These are phyloP conservation scores for Cynanchum wilfordii DNA, from an alignment of 257 asterid genomes.

Conservation along the genomic window DNA sequence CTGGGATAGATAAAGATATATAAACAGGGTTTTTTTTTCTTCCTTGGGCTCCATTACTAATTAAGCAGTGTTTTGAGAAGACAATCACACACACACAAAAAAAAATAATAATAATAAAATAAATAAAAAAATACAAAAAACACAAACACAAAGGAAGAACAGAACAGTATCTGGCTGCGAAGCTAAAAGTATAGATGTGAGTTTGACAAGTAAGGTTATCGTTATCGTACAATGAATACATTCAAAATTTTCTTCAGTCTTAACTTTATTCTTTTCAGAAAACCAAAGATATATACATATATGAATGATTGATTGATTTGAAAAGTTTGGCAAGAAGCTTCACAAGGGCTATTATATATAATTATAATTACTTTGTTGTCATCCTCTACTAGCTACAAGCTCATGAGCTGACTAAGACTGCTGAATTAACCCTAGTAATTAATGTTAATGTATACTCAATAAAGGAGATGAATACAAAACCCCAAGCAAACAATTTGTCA, in stretches of 20 bases:
- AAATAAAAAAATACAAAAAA: background rate
- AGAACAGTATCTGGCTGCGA: background rate
- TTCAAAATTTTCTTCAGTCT: background rate
- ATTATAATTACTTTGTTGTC: too few species aligned
- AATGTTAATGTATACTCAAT: too few species aligned
- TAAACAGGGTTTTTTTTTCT: background rate
- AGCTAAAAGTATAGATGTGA: background rate
- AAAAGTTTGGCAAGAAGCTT: background rate
- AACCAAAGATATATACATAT: background rate
- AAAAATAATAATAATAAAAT: too few species aligned
- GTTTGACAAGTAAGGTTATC: background rate
- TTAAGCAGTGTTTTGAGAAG: background rate
- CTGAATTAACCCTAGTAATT: background rate
- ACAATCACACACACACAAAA: too few species aligned
- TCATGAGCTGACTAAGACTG: background rate
- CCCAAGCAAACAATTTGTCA: too few species aligned
- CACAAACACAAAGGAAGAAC: background rate
- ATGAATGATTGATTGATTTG: background rate
- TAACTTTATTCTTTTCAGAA: background rate
- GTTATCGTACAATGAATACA: background rate
- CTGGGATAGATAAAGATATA: background rate
- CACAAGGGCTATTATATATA: too few species aligned
- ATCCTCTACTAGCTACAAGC: background rate
- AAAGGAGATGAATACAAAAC: too few species aligned
- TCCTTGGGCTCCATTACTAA: background rate